Conservation (phyloP, 2,329 filamentous ascomycete species). For the Colletotrichum cuscutae region DNA sequence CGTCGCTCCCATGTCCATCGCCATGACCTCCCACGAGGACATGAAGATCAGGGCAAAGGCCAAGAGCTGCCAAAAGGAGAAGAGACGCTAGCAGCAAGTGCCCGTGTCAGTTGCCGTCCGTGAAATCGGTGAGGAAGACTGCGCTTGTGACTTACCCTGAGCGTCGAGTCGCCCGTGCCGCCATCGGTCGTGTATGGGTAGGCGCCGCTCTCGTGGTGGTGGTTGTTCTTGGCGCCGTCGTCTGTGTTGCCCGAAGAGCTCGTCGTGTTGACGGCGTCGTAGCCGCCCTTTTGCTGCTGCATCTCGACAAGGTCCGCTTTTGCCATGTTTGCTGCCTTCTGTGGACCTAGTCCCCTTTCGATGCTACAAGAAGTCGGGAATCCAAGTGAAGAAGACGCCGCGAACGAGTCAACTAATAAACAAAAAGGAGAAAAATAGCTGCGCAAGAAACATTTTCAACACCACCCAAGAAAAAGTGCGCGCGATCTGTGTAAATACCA, state of each 20-base stretch:
- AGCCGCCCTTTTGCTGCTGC: constrained; percentile 13
- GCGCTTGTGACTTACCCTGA: constrained; percentile 2
- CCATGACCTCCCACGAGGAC: constrained; percentile 33
- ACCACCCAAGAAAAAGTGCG: background rate
- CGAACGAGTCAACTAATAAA: no score
- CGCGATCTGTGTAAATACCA: background rate
- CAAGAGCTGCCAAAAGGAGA: constrained; percentile 29
- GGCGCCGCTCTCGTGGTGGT: background rate
- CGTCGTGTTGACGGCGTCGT: constrained; percentile 21
- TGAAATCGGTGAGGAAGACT: no score
- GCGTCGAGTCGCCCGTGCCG: constrained; percentile 13
- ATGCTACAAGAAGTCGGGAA: no score
- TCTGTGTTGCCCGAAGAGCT: constrained; percentile 25
- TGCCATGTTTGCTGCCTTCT: background rate
- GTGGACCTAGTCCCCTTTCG: no score
- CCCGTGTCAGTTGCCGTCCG: background rate
- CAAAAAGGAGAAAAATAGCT: background rate
- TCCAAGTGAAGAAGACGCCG: background rate
- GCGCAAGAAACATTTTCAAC: no score
- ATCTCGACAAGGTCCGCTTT: constrained; percentile 2
- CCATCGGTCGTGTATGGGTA: background rate
- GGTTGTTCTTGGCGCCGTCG: background rate
- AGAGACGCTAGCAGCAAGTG: constrained; percentile 2
- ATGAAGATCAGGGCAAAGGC: constrained; percentile 32
- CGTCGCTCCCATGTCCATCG: constrained; percentile 31